These are phyloP conservation scores for Coniosporium apollinis DNA, from an alignment of 495 filamentous ascomycete genomes.

Conservation along the genomic window DNA sequence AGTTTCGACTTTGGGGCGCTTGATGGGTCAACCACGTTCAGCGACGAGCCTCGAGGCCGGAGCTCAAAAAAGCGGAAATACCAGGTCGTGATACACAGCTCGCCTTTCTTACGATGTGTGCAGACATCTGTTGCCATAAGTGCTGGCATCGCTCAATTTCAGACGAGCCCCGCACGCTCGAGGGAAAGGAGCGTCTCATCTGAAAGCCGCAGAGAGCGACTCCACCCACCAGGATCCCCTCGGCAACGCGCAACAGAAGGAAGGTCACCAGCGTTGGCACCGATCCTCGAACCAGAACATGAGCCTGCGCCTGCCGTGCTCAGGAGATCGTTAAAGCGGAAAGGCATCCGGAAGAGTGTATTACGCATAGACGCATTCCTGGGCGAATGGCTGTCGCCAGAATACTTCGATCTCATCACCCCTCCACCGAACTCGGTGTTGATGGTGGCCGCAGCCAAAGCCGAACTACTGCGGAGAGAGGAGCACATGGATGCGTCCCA, in stretches of 20 bases:
- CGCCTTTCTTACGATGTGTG: slow-evolving; percentile 80
- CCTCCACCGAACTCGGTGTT: slow-evolving; percentile 71
- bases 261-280: slow-evolving; percentile 8
- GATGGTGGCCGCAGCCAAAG: slow-evolving; percentile 78
- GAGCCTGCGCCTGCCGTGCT: slow-evolving; percentile 5
- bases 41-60: background rate
- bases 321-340: slow-evolving; percentile 1
- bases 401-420: slow-evolving; percentile 84
- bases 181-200: too few species aligned
- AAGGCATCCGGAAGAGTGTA: slow-evolving; percentile 31
- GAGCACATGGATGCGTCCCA: slow-evolving; percentile 35
- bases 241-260: slow-evolving; percentile 2
- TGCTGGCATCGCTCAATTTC: slow-evolving; percentile 63
- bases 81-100: slow-evolving; percentile 74
- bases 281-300: slow-evolving; percentile 8
- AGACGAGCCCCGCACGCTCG: slow-evolving; percentile 11
- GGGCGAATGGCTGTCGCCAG: slow-evolving; percentile 86
- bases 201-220: too few species aligned
- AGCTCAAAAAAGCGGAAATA: slow-evolving; percentile 40
- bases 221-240: too few species aligned
- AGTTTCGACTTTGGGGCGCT: slow-evolving; percentile 1
- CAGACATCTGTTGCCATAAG: slow-evolving; percentile 86
- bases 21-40: background rate
- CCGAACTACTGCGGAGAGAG: slow-evolving; percentile 56
- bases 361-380: slow-evolving; percentile 81